Evolutionary conservation across 1,284 basidiomycete species (phyloP).

Genomic region (Sanguinoderma infundibulare): DNA sequence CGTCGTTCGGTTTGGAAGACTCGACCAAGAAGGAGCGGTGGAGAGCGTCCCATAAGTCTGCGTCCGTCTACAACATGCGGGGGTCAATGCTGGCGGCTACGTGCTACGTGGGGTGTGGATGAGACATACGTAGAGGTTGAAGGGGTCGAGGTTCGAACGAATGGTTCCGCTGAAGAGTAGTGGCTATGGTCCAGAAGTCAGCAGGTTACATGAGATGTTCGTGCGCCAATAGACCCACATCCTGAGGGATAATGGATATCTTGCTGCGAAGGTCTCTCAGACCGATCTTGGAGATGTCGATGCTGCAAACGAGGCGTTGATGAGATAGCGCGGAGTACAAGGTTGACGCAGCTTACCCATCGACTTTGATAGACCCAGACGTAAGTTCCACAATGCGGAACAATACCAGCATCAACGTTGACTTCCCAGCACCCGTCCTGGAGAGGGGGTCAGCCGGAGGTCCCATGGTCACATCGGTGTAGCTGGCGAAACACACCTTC

Average conservation of each 20-base stretch:
- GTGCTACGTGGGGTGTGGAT: too few species aligned
- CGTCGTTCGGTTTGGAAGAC: slow-evolving; percentile 24
- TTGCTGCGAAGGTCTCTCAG: slow-evolving; percentile 66
- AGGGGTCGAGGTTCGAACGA: slow-evolving; percentile 32
- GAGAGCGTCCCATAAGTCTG: slow-evolving; percentile 82
- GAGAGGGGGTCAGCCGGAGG: neutral
- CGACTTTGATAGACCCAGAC: slow-evolving; percentile 67
- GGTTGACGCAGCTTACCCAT: slow-evolving; percentile 40
- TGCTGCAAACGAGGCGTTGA: slow-evolving; percentile 23
- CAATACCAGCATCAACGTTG: slow-evolving; percentile 58
- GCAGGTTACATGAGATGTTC: neutral
- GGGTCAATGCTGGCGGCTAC: too few species aligned
- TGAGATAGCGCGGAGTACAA: neutral
- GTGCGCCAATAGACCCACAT: slow-evolving; percentile 41
- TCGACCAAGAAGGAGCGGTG: slow-evolving; percentile 80
- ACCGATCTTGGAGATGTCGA: slow-evolving; percentile 73
- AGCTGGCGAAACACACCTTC: slow-evolving; percentile 37
- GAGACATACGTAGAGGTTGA: slow-evolving; percentile 31
- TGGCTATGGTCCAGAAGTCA: slow-evolving; percentile 16
- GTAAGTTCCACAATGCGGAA: slow-evolving; percentile 58
- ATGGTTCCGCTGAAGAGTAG: slow-evolving; percentile 32
- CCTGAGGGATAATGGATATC: slow-evolving; percentile 91
- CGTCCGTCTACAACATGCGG: slow-evolving; percentile 61
- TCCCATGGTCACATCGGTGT: neutral
- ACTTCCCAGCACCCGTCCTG: slow-evolving; percentile 81